phyloP scores from a whole-genome alignment of 371 early-diverging fungal species.

The Batrachochytrium dendrobatidis region DNA sequence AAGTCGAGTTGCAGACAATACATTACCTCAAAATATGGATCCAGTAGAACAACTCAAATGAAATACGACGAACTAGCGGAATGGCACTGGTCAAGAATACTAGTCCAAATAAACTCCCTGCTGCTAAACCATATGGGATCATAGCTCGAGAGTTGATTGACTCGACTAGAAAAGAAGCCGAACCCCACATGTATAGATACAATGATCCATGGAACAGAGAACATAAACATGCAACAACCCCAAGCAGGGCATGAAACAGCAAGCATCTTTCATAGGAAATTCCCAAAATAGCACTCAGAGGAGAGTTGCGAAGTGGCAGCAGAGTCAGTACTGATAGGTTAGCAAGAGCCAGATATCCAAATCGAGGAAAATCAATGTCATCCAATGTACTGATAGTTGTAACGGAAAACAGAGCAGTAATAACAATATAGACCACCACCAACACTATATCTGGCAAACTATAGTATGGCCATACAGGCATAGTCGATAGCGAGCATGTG shows the following conservation, averaged over 20 bases:
- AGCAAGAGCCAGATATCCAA: not conserved
- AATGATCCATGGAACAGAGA: not conserved
- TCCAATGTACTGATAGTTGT: not conserved
- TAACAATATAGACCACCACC: not conserved
- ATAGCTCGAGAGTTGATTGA: not conserved
- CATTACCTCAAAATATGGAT: too few relatives aligned
- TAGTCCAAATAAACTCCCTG: not conserved
- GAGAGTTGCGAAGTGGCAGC: not conserved
- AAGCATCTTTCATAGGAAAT: not conserved
- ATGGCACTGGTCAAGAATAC: not conserved
- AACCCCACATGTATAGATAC: not conserved
- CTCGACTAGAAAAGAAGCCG: not conserved
- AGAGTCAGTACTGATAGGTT: not conserved
- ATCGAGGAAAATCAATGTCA: not conserved
- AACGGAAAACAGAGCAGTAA: not conserved
- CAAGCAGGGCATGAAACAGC: not conserved
- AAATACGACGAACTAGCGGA: not conserved
- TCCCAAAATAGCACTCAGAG: not conserved
- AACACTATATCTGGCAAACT: not conserved
- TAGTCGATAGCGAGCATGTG: not conserved
- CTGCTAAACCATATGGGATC: not conserved
- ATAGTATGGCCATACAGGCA: not conserved
- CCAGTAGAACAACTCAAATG: constrained; percentile 2
- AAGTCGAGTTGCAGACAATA: too few relatives aligned
- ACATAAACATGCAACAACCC: not conserved